Base-by-base conservation (phyloP, 306 rosid genomes). In the Pterocarpus santalinus region DNA sequence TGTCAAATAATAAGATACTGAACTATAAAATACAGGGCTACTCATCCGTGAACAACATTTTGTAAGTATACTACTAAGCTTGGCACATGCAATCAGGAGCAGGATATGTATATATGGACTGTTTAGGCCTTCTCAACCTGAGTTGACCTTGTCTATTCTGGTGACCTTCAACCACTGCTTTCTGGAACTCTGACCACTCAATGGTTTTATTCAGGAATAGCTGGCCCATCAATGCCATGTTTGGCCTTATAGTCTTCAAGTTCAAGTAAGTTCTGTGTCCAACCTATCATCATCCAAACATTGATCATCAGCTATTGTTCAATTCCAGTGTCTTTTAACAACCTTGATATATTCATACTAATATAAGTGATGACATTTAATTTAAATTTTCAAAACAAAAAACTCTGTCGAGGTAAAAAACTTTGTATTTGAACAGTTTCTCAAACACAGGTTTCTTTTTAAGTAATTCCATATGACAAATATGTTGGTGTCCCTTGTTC, bases 41-140 rank as follows among this genome's bases (percentile, higher is more conserved):
- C 46, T 81, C 86, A 80, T 71, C 80, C 72, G 75, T 69, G 65
- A 63, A 64, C 65, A 77, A 67, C 53, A 75, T 49, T 39, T 46
- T 8, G 57, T n/a, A 33, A 53, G 46, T 85, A 41, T 76, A 71
- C 3, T 10, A 75, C 73, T 82, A 91, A 79, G 89, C 89, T 65
- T 89, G 92, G 87, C 98, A 96, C 92, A 93, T 94, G 91, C 99
- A 96, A 81, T 96, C 97, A 38, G 98, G 98, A 80, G 90, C 89
- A 46, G 99, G 99, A 41, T 96, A 96, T 4, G 99, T 93, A 77
- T 96, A 96, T 51, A 96, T 87, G 47, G 99, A 96, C 75, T 96
- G 98, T 87, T 93, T 96, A 28, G 96, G 90, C 85, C 88, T 96
- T 82, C 98, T 92, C 46, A 90, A 74, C 86, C 98, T 90, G 75